Base-by-base conservation (phyloP, 1,284 basidiomycete genomes). In the Ceratobasidium sp. region DNA sequence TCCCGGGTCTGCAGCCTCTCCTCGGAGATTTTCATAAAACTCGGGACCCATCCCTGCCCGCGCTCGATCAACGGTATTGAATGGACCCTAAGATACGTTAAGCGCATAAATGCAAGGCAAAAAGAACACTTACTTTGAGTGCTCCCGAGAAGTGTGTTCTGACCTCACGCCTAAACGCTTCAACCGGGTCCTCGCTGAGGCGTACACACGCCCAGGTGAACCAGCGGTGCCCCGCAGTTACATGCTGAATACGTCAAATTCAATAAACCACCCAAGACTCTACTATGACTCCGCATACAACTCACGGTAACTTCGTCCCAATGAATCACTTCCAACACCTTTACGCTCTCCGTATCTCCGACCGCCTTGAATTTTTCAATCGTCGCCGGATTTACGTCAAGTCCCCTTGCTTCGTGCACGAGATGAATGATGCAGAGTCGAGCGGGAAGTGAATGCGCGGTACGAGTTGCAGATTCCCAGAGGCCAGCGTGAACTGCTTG, bases 401-500 rank as follows among this genome's bases (percentile, higher is more conserved):
- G 86, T 1, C 95, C 94, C 35, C 94, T 86, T 0, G 94, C 94
- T 85, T 96, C 95, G 82, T 96, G 94, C 0, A 96, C 94, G 37
- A 96, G 89, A 81, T 96, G 94, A 79, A 96, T 94, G 82, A 96
- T 96, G 1, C 93, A 93, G 33, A 96, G 89, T 1, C 94, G 88
- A 0, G 94, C 87, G 45, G 90, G 89, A 39, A 96, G 87, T 1
- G 92, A 94, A 67, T 90, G 83, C 2, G 89, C 89, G 0, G 94
- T 96, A 63, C 91, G 88, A 17, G 86, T 86, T 0, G 94, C 95
- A 3, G 92, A 93, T 76, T 95, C 91, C 94, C 94, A 96, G 4
- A 96, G 88, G 0, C 89, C 89, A 0, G 92, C 92, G 81, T 94
- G 92, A 1, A 94, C 90, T 8, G 91, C 89, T 80, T 93, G 86